phyloP scores from a whole-genome alignment of 1,284 basidiomycete genomes.

The Apiotrichum akiyoshidainum region DNA sequence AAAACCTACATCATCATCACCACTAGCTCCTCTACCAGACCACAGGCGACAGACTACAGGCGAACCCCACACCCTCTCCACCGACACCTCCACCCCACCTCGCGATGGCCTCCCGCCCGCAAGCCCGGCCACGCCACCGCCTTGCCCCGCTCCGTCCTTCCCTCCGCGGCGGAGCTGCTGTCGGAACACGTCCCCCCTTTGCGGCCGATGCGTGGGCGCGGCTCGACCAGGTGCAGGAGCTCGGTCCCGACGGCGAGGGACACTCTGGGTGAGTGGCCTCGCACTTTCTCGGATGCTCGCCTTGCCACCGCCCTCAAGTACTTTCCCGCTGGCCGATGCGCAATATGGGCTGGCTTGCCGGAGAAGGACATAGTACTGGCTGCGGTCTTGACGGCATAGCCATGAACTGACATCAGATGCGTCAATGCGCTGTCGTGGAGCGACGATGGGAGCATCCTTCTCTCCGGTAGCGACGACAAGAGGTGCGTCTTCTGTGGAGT shows the following conservation, averaged over 20 bases:
- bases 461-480: conserved; percentile 79
- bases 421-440: conserved; percentile 85
- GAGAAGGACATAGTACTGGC: too few relatives aligned
- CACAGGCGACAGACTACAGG: too few relatives aligned
- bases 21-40: too few relatives aligned
- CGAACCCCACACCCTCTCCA: background rate
- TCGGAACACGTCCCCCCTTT: background rate
- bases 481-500: conserved; percentile 57
- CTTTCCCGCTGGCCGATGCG: too few relatives aligned
- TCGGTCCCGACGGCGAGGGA: conserved; percentile 32
- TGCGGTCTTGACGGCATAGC: too few relatives aligned
- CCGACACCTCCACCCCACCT: background rate
- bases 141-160: background rate
- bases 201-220: conserved; percentile 29
- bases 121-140: background rate
- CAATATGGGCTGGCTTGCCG: too few relatives aligned
- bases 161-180: background rate
- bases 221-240: conserved; percentile 41
- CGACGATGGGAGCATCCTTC: conserved; percentile 65
- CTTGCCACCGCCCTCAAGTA: too few relatives aligned
- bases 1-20: too few relatives aligned
- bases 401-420: conserved; percentile 50
- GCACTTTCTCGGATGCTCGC: too few relatives aligned
- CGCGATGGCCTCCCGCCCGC: background rate
- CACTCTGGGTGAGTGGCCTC: conserved; percentile 35